Evolutionary conservation across 208 protist genomes (phyloP).

Genomic region (Wallacemonas sp.): DNA sequence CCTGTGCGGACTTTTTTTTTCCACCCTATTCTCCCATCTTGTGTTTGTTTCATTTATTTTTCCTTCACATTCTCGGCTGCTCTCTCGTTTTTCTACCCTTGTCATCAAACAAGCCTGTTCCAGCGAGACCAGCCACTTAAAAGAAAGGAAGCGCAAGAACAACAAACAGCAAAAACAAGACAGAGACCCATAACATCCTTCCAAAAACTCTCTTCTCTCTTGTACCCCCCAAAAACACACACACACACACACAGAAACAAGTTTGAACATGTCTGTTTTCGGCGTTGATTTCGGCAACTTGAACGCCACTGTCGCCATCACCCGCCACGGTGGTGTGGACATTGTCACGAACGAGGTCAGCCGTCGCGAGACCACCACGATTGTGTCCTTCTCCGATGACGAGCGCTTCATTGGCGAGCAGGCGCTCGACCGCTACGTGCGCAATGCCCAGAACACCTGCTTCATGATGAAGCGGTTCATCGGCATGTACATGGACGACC

Average conservation of each 20-base stretch:
- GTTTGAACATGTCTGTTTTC: constrained; percentile 90
- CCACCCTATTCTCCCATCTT: constrained; percentile 5
- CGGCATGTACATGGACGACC: constrained; percentile 81
- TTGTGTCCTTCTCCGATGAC: constrained; percentile 85
- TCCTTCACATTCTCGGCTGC: constrained; percentile 10
- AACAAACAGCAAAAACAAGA: not conserved
- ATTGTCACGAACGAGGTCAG: constrained; percentile 92
- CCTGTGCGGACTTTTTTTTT: constrained; percentile 17
- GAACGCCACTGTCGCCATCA: constrained; percentile 88
- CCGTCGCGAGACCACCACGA: constrained; percentile 88
- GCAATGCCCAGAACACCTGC: constrained; percentile 87
- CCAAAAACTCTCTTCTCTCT: too few relatives aligned
- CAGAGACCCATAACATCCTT: too few relatives aligned
- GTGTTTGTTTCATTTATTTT: constrained; percentile 18
- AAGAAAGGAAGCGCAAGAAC: not conserved
- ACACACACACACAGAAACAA: constrained; percentile 7
- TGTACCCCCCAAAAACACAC: not conserved
- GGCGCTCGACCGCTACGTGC: constrained; percentile 77
- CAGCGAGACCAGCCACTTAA: too few relatives aligned
- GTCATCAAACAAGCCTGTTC: too few relatives aligned
- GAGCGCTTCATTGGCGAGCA: constrained; percentile 92
- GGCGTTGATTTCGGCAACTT: constrained; percentile 92
- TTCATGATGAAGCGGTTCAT: constrained; percentile 89
- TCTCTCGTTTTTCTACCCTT: too few relatives aligned
- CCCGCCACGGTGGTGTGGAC: constrained; percentile 86